Percentiles rank a stretch among this genome's conserved stretches.
Evolutionary conservation across 192 early-diverging fungal genomes (phyloP).

Genomic region (Backusella macrospora): DNA sequence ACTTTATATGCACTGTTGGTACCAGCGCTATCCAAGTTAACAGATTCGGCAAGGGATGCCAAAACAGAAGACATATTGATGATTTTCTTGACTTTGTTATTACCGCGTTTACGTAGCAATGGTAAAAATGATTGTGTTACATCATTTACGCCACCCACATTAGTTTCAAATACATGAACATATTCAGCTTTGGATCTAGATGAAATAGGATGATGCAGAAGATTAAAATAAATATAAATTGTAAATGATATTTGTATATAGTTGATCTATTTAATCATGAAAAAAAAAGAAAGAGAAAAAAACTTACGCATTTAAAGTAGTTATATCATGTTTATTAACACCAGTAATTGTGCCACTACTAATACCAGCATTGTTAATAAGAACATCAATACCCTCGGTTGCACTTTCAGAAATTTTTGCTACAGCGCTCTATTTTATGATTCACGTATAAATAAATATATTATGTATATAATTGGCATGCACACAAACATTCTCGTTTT

Average conservation of each 20-base stretch:
- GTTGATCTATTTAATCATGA: background rate
- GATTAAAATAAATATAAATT: no score
- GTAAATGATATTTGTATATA: background rate
- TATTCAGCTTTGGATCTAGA: slow-evolving; percentile 12
- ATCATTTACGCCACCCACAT: slow-evolving; percentile 32
- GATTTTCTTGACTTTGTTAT: slow-evolving; percentile 22
- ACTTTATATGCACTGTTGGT: slow-evolving; percentile 10
- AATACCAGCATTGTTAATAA: slow-evolving; percentile 42
- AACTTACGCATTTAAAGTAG: slow-evolving; percentile 18
- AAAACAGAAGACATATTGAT: slow-evolving; percentile 38
- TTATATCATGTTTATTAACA: background rate
- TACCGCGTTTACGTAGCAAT: slow-evolving; percentile 26
- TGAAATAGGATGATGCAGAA: background rate
- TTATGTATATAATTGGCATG: no score
- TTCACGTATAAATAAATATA: background rate
- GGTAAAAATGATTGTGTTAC: slow-evolving; percentile 24
- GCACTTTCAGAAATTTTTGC: slow-evolving; percentile 21
- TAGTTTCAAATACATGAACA: slow-evolving; percentile 32
- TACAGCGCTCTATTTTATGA: slow-evolving; percentile 21
- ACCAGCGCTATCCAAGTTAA: background rate
- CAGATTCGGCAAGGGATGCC: slow-evolving; percentile 15
- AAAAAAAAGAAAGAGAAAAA: background rate
- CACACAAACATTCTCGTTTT: no score
- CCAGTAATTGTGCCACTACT: no score
- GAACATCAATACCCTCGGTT: slow-evolving; percentile 34